These are phyloP conservation scores for Mucor sp. DNA, from an alignment of 371 early-diverging fungal genomes.

Conservation along the genomic window DNA sequence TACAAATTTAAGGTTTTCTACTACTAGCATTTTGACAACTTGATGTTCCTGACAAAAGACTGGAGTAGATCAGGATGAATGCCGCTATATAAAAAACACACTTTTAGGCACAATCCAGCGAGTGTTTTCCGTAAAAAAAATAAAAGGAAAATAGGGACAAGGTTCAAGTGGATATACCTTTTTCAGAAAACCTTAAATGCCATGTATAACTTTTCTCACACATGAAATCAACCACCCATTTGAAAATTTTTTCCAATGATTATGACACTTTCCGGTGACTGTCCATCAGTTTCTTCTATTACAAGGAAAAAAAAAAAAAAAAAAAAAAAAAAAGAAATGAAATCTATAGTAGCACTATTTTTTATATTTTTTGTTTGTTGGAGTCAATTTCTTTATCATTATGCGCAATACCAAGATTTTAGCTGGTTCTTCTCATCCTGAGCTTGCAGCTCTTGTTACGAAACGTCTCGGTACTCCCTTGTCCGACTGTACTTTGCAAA, in stretches of 20 bases:
- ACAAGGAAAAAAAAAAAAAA: neutral
- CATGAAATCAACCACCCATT: too few species aligned
- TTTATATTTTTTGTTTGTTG: neutral
- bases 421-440: conserved; percentile 93
- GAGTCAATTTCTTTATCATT: neutral
- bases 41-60: too few species aligned
- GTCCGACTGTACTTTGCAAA: conserved; percentile 74
- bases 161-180: too few species aligned
- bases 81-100: too few species aligned
- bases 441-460: conserved; percentile 81
- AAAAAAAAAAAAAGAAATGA: neutral
- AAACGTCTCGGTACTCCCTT: conserved; percentile 78
- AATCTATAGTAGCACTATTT: neutral
- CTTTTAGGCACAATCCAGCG: too few species aligned
- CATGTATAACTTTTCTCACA: too few species aligned
- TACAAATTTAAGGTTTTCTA: too few species aligned
- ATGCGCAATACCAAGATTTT: conserved; percentile 93
- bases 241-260: neutral
- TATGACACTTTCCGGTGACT: neutral
- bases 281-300: neutral
- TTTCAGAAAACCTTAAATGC: too few species aligned
- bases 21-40: too few species aligned
- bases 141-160: too few species aligned
- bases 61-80: too few species aligned
- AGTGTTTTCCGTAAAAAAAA: too few species aligned